These are phyloP conservation scores for Piper longum DNA, from an alignment of 164 flowering plant genomes.

Conservation along the genomic window DNA sequence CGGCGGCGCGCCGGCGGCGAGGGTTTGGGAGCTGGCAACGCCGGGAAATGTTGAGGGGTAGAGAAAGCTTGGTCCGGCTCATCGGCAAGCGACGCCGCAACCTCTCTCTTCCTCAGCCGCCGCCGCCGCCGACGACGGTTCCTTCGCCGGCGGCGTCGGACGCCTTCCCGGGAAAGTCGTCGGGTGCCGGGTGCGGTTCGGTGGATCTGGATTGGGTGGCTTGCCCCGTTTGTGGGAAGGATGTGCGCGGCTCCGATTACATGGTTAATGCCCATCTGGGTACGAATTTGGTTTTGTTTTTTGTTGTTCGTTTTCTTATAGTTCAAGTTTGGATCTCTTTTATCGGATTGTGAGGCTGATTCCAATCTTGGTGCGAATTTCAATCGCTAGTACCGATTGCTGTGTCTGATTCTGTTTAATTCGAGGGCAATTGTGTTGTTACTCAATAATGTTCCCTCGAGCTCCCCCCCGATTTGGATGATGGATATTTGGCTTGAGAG, in stretches of 20 bases:
- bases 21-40: background rate
- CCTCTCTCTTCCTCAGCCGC: slow-evolving; percentile 33
- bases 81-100: slow-evolving; percentile 68
- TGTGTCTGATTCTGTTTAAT: no score
- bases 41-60: slow-evolving; percentile 42
- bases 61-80: slow-evolving; percentile 57
- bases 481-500: background rate
- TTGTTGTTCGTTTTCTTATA: background rate
- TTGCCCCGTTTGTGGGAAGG: slow-evolving; percentile 64
- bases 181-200: slow-evolving; percentile 3
- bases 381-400: no score
- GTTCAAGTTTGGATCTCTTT: background rate
- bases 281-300: slow-evolving; percentile 9
- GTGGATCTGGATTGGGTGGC: slow-evolving; percentile 25
- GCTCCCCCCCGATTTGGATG: background rate
- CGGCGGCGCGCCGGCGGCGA: background rate
- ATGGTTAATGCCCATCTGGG: slow-evolving; percentile 69
- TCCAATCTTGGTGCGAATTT: no score
- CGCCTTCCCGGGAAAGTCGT: background rate
- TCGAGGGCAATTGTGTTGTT: no score
- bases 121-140: slow-evolving; percentile 6
- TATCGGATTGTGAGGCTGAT: background rate
- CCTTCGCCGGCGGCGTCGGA: background rate
- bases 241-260: slow-evolving; percentile 25
- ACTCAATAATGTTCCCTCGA: background rate